Evolutionary conservation across 2,329 filamentous ascomycete genomes (phyloP).

Genomic region (Lasiodiplodia gonubiensis): DNA sequence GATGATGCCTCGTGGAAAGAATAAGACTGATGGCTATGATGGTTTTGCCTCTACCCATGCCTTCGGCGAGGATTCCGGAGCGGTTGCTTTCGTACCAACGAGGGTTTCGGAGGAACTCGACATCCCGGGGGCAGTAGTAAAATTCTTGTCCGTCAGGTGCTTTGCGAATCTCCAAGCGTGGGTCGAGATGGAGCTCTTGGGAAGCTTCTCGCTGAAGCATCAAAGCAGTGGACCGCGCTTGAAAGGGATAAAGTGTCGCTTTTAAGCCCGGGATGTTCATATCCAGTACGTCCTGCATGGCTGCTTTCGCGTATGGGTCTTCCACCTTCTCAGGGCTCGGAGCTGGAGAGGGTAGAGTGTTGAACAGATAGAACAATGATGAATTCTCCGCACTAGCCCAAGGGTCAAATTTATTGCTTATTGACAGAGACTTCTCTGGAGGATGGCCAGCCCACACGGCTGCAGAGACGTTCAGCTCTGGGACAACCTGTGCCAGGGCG

Average conservation of each 20-base stretch:
- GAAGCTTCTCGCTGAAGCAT: conserved; percentile 84
- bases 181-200: conserved; percentile 71
- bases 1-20: conserved; percentile 73
- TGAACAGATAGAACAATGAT: conserved; percentile 74
- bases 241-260: conserved; percentile 76
- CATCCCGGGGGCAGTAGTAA: conserved; percentile 72
- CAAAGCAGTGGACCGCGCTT: conserved; percentile 76
- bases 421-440: conserved; percentile 16
- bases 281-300: conserved; percentile 62
- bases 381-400: conserved; percentile 52
- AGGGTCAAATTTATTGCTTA: conserved; percentile 42
- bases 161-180: conserved; percentile 66
- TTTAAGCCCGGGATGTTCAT: conserved; percentile 57
- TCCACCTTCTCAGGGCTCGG: conserved; percentile 59
- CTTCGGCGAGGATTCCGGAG: conserved; percentile 80
- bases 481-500: conserved; percentile 57
- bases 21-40: conserved; percentile 78
- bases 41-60: conserved; percentile 83
- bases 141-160: conserved; percentile 69
- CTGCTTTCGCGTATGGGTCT: conserved; percentile 58
- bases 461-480: conserved; percentile 61
- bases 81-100: conserved; percentile 73
- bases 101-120: conserved; percentile 68
- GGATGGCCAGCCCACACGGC: conserved; percentile 61
- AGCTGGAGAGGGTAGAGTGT: conserved; percentile 70